phyloP scores from a whole-genome alignment of 495 filamentous ascomycete genomes.

The Daldinia childiae region DNA sequence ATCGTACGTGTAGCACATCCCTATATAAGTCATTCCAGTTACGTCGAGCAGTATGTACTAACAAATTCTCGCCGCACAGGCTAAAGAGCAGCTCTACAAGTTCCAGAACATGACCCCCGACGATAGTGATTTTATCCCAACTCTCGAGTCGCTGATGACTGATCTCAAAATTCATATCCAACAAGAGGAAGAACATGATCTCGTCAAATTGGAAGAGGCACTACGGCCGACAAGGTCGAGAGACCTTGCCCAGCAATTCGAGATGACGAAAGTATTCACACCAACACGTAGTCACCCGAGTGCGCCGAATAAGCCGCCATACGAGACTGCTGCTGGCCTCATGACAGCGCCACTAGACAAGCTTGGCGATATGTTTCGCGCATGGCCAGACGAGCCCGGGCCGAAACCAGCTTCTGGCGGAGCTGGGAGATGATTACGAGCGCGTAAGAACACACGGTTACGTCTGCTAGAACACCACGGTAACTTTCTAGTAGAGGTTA shows the following conservation, averaged over 20 bases:
- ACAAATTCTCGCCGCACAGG: constrained; percentile 50
- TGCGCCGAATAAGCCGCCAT: constrained; percentile 61
- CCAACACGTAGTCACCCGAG: constrained; percentile 66
- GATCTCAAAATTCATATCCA: constrained; percentile 66
- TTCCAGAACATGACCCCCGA: constrained; percentile 66
- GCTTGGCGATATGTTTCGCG: constrained; percentile 52
- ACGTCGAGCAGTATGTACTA: not conserved
- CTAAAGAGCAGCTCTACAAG: constrained; percentile 68
- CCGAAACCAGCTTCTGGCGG: constrained; percentile 18
- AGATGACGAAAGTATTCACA: constrained; percentile 68
- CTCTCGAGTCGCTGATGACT: constrained; percentile 62
- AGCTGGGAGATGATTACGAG: constrained; percentile 17
- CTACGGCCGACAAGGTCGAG: constrained; percentile 53
- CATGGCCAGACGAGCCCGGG: constrained; percentile 28
- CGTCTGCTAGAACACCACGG: not conserved
- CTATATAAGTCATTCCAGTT: not conserved
- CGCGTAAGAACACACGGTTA: not conserved
- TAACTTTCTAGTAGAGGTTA: not conserved
- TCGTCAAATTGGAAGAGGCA: constrained; percentile 63
- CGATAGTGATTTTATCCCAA: constrained; percentile 60
- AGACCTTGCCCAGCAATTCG: constrained; percentile 61
- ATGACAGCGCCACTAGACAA: constrained; percentile 63
- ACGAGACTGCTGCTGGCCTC: constrained; percentile 60
- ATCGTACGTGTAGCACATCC: constrained; percentile 48
- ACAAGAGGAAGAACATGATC: constrained; percentile 67